Evolutionary conservation across 805 yeast genomes (phyloP).

Genomic region (Yamadazyma sp.): DNA sequence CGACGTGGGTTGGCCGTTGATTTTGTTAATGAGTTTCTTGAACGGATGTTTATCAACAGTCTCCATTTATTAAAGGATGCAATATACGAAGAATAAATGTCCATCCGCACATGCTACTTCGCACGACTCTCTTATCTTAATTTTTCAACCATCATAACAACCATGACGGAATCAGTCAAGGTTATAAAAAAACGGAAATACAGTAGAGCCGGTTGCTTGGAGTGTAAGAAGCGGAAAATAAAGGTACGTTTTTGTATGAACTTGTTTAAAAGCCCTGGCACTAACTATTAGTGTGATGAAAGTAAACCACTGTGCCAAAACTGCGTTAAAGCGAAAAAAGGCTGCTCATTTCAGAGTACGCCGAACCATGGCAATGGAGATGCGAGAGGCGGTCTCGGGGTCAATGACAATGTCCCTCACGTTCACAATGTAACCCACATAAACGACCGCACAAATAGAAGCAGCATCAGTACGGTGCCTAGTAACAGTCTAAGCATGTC

Average conservation of each 20-base stretch:
- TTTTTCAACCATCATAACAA: too few species aligned
- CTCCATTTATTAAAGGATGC: too few species aligned
- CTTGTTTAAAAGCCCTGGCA: not conserved
- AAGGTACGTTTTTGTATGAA: conserved; percentile 14
- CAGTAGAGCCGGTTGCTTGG: conserved; percentile 18
- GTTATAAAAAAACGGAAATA: conserved; percentile 17
- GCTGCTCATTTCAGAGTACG: conserved; percentile 7
- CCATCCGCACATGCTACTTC: too few species aligned
- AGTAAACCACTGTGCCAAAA: conserved; percentile 16
- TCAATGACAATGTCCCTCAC: too few species aligned
- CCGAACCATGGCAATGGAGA: too few species aligned
- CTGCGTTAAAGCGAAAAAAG: conserved; percentile 13
- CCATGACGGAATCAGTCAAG: conserved; percentile 2
- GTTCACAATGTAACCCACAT: too few species aligned
- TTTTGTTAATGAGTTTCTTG: conserved; percentile 47
- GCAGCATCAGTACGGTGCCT: too few species aligned
- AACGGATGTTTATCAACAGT: not conserved
- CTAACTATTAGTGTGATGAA: conserved; percentile 19
- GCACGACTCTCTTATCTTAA: too few species aligned
- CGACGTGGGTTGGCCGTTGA: conserved; percentile 72
- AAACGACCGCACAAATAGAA: too few species aligned
- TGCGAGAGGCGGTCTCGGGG: too few species aligned
- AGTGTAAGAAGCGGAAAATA: conserved; percentile 18
- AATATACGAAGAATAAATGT: too few species aligned
- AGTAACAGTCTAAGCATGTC: too few species aligned